A percentile compares a stretch with the other conserved stretches of the same genome.
Evolutionary conservation across 805 yeast species (phyloP).

Genomic region (Ogataea paraovalis): DNA sequence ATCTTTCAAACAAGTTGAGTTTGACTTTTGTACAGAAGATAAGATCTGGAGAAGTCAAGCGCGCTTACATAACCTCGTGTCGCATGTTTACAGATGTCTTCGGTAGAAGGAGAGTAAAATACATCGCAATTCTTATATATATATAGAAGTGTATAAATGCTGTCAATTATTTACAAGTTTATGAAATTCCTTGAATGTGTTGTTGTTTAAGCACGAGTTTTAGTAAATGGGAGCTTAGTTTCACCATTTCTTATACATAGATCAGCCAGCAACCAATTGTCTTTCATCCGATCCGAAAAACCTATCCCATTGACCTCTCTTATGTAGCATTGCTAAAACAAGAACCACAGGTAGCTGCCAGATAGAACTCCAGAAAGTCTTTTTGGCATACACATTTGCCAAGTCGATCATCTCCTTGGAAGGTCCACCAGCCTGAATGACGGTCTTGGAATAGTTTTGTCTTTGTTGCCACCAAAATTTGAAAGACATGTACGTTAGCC

Average conservation of each 20-base stretch:
- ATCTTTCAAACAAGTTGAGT: too few species aligned
- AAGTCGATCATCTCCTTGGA: conserved; percentile 54
- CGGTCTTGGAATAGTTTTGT: conserved; percentile 44
- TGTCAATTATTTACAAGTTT: conserved; percentile 3
- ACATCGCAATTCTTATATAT: conserved; percentile 1
- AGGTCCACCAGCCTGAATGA: conserved; percentile 32
- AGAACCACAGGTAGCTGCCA: conserved; percentile 90
- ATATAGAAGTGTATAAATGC: not conserved
- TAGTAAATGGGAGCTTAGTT: too few species aligned
- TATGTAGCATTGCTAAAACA: conserved; percentile 89
- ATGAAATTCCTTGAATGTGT: not conserved
- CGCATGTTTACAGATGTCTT: too few species aligned
- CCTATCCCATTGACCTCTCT: conserved; percentile 93
- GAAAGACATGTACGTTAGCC: conserved; percentile 78
- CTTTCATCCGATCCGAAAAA: conserved; percentile 33
- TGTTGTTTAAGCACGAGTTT: too few species aligned
- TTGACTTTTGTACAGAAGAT: too few species aligned
- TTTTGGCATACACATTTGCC: conserved; percentile 72
- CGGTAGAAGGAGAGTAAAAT: too few species aligned
- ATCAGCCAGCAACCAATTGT: not conserved
- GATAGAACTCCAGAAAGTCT: conserved; percentile 90
- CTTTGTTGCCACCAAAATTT: conserved; percentile 85
- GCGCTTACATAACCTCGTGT: too few species aligned
- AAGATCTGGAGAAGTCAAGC: too few species aligned
- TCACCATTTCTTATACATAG: not conserved